Conservation (phyloP, 129 eudicot genomes). For the Centaurea solstitialis region DNA sequence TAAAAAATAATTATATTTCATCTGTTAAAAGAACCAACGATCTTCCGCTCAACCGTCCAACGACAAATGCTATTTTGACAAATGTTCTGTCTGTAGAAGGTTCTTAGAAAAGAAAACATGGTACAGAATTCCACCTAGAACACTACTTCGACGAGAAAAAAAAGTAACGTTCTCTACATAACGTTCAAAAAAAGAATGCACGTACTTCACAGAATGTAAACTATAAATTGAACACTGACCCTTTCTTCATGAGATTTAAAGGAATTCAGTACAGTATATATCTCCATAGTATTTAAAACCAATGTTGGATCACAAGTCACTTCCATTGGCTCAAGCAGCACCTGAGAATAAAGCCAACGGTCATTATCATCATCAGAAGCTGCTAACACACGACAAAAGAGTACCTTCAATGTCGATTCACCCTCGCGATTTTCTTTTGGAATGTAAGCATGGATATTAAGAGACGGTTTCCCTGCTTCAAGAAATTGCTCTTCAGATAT, state of each 20-base stretch:
- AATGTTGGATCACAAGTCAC: constrained; percentile 56
- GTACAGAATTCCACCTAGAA: constrained; percentile 2
- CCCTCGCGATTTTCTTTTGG: constrained; percentile 46
- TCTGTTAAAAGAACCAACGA: not conserved
- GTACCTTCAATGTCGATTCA: constrained; percentile 57
- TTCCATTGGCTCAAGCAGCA: constrained; percentile 66
- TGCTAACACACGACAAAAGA: constrained; percentile 14
- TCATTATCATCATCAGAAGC: constrained; percentile 18
- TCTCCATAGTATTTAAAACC: constrained; percentile 49
- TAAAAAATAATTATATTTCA: not conserved
- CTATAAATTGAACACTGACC: constrained; percentile 38
- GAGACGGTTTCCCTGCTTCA: constrained; percentile 41
- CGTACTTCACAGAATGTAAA: constrained; percentile 1
- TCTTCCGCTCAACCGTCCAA: not conserved
- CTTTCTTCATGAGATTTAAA: constrained; percentile 57
- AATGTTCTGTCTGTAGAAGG: constrained; percentile 1
- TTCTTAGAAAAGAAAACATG: not conserved
- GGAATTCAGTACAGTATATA: constrained; percentile 41
- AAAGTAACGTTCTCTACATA: not conserved
- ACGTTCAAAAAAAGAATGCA: constrained; percentile 17
- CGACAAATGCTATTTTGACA: not conserved
- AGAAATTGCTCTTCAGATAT: constrained; percentile 26
- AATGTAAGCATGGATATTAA: constrained; percentile 55
- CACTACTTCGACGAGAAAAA: not conserved
- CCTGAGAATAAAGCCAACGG: constrained; percentile 48